These are phyloP conservation scores for Suillus fuscotomentosus DNA, from an alignment of 768 basidiomycete species.

Conservation along the genomic window DNA sequence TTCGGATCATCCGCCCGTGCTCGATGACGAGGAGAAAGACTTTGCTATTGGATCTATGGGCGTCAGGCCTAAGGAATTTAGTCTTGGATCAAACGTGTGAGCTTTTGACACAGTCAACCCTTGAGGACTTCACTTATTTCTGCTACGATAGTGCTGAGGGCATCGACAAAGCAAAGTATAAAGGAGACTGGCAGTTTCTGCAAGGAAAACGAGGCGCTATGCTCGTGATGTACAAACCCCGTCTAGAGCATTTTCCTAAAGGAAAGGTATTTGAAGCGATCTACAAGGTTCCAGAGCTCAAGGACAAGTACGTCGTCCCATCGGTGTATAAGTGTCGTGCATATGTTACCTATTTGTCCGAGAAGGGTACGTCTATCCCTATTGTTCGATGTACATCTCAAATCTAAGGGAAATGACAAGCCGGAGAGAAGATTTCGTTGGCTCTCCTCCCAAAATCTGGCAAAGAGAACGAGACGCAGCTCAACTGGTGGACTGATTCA, in stretches of 20 bases:
- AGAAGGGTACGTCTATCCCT: slow-evolving; percentile 18
- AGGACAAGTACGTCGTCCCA: slow-evolving; percentile 34
- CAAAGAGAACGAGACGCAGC: slow-evolving; percentile 7
- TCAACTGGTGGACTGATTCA: slow-evolving; percentile 23
- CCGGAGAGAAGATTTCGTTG: slow-evolving; percentile 22
- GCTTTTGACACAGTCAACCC: neutral
- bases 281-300: slow-evolving; percentile 23
- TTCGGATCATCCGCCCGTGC: slow-evolving; percentile 19
- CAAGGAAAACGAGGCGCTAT: slow-evolving; percentile 29
- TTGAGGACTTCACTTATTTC: neutral
- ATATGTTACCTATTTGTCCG: slow-evolving; percentile 30
- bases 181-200: slow-evolving; percentile 33
- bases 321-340: slow-evolving; percentile 31
- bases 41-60: slow-evolving; percentile 22
- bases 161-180: slow-evolving; percentile 29
- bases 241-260: slow-evolving; percentile 17
- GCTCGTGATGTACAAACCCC: slow-evolving; percentile 33
- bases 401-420: slow-evolving; percentile 10
- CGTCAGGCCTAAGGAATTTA: slow-evolving; percentile 14
- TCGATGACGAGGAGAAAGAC: slow-evolving; percentile 18
- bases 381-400: neutral
- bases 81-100: slow-evolving; percentile 10
- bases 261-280: slow-evolving; percentile 25
- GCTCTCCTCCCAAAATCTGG: slow-evolving; percentile 15
- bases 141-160: slow-evolving; percentile 15